Evolutionary conservation across 163 green algal species (phyloP).

Genomic region (Scenedesmus sp.): DNA sequence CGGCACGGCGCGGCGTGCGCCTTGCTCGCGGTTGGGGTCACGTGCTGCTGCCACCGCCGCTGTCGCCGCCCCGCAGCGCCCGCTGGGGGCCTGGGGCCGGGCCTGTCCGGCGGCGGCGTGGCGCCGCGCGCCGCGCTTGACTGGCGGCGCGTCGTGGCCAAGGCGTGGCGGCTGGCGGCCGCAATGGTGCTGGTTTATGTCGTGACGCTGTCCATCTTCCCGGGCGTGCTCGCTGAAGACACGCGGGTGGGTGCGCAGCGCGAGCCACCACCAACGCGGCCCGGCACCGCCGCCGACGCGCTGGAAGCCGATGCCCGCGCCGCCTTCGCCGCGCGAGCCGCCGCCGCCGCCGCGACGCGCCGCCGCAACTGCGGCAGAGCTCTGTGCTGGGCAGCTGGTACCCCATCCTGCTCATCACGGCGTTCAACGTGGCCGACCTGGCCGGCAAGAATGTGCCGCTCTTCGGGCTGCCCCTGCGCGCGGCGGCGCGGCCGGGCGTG

Average conservation of each 20-base stretch:
- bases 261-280: neutral
- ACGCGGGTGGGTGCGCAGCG: slow-evolving; percentile 7
- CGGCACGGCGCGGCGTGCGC: too few relatives aligned
- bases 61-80: too few relatives aligned
- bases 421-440: slow-evolving; percentile 84
- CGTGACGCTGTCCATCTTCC: slow-evolving; percentile 91
- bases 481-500: neutral
- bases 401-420: slow-evolving; percentile 79
- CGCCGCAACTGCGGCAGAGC: too few relatives aligned
- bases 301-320: too few relatives aligned
- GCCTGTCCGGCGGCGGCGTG: too few relatives aligned
- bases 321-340: too few relatives aligned
- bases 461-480: slow-evolving; percentile 4
- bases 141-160: slow-evolving; percentile 31
- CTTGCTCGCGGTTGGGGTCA: too few relatives aligned
- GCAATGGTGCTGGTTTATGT: slow-evolving; percentile 65
- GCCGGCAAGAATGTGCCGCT: slow-evolving; percentile 73
- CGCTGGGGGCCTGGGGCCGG: too few relatives aligned
- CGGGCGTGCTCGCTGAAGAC: slow-evolving; percentile 46
- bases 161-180: slow-evolving; percentile 47
- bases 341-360: too few relatives aligned
- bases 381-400: slow-evolving; percentile 79
- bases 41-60: too few relatives aligned
- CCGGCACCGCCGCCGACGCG: too few relatives aligned
- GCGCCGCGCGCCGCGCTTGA: neutral